These are phyloP conservation scores for Apiospora koreana DNA, from an alignment of 2,329 filamentous ascomycete genomes.

Conservation along the genomic window DNA sequence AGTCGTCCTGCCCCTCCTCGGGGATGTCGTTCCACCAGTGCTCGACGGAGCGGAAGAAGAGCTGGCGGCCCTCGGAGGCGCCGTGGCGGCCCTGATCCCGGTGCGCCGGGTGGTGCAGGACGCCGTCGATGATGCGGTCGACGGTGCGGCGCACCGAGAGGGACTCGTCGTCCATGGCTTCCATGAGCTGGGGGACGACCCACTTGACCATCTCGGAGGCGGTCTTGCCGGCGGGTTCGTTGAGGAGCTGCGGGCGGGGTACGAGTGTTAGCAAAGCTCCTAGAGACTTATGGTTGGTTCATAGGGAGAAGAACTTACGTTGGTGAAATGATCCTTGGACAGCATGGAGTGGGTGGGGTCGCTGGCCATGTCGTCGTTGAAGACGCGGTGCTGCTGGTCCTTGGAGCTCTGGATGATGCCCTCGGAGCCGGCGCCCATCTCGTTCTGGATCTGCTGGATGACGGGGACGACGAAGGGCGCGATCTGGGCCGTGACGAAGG, in stretches of 20 bases:
- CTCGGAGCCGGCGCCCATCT: slow-evolving; percentile 80
- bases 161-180: slow-evolving; percentile 79
- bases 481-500: slow-evolving; percentile 87
- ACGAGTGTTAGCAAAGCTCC: too few relatives aligned
- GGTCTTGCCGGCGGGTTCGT: slow-evolving; percentile 82
- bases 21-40: slow-evolving; percentile 78
- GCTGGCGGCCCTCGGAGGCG: slow-evolving; percentile 67
- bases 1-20: slow-evolving; percentile 62
- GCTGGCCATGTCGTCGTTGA: slow-evolving; percentile 72
- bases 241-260: slow-evolving; percentile 58
- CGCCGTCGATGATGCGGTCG: slow-evolving; percentile 75
- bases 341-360: slow-evolving; percentile 96
- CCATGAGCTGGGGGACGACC: slow-evolving; percentile 87
- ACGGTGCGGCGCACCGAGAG: slow-evolving; percentile 70
- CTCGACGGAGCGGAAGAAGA: slow-evolving; percentile 82
- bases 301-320: slow-evolving; percentile 57
- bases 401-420: slow-evolving; percentile 86
- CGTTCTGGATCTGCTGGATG: slow-evolving; percentile 81
- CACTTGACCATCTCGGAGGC: slow-evolving; percentile 78
- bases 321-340: slow-evolving; percentile 93
- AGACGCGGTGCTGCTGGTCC: slow-evolving; percentile 83
- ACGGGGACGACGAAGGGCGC: slow-evolving; percentile 87
- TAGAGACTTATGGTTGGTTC: too few relatives aligned
- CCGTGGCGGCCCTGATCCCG: slow-evolving; percentile 70
- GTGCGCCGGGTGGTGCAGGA: slow-evolving; percentile 87